phyloP scores from a whole-genome alignment of 2,329 filamentous ascomycete species.

The Trichoderma asperellum region DNA sequence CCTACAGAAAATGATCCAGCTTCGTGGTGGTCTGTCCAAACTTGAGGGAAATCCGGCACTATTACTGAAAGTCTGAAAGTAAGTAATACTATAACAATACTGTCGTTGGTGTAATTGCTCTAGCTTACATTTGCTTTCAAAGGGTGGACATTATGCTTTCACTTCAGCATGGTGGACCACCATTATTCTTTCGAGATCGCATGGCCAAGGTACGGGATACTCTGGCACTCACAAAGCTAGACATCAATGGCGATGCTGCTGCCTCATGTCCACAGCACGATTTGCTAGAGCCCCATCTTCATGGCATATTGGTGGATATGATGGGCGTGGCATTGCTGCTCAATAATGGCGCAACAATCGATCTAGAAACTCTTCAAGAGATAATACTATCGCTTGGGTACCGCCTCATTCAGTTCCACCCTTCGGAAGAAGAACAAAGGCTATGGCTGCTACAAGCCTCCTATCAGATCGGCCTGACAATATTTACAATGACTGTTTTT shows the following conservation, averaged over 20 bases:
- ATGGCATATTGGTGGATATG: neutral
- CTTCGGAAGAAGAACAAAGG: neutral
- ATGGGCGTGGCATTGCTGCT: neutral
- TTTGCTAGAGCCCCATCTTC: neutral
- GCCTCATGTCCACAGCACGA: neutral
- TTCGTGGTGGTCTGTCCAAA: conserved; percentile 35
- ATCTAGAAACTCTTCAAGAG: conserved; percentile 2
- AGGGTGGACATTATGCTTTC: conserved; percentile 29
- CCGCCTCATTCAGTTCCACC: neutral
- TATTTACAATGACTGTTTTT: conserved; percentile 27
- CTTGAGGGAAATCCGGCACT: conserved; percentile 28
- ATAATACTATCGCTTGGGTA: neutral
- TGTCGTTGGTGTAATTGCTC: neutral
- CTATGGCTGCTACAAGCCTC: neutral
- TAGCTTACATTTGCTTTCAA: neutral
- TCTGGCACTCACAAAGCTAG: conserved; percentile 21
- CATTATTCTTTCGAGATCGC: conserved; percentile 30
- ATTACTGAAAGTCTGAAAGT: conserved; percentile 37
- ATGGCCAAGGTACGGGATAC: conserved; percentile 17
- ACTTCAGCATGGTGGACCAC: conserved; percentile 27
- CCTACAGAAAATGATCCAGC: conserved; percentile 32
- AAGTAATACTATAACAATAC: conserved; percentile 8
- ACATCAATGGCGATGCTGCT: neutral
- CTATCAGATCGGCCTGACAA: conserved; percentile 27
- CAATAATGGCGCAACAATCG: neutral